phyloP scores from a whole-genome alignment of 2,329 filamentous ascomycete species.

The Fusarium pseudoanthophilum region DNA sequence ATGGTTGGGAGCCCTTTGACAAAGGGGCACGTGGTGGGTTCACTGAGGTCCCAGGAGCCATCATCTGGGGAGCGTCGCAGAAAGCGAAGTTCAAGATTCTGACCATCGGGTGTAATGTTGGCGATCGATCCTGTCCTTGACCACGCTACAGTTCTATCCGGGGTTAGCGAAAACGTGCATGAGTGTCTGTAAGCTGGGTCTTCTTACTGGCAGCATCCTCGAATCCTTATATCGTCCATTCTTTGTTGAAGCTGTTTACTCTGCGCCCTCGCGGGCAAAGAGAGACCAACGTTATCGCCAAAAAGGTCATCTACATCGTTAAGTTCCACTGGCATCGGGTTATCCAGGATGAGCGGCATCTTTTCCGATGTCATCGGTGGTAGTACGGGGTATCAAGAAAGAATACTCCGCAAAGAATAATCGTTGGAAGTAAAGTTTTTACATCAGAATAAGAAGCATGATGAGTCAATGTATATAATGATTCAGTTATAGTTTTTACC shows the following conservation, averaged over 20 bases:
- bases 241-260: slow-evolving; percentile 75
- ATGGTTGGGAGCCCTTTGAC: slow-evolving; percentile 71
- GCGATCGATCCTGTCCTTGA: slow-evolving; percentile 89
- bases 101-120: slow-evolving; percentile 78
- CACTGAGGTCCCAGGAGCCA: slow-evolving; percentile 80
- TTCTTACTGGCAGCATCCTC: slow-evolving; percentile 84
- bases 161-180: slow-evolving; percentile 20
- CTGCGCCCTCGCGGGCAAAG: slow-evolving; percentile 58
- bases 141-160: slow-evolving; percentile 80
- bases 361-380: slow-evolving; percentile 51
- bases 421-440: background rate
- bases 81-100: slow-evolving; percentile 76
- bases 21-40: slow-evolving; percentile 72
- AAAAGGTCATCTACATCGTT: slow-evolving; percentile 80
- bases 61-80: slow-evolving; percentile 75
- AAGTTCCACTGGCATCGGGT: slow-evolving; percentile 60
- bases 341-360: slow-evolving; percentile 58
- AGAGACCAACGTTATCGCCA: slow-evolving; percentile 73
- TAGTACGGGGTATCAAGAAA: slow-evolving; percentile 33
- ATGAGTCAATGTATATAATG: slow-evolving; percentile 8
- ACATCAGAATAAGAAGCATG: slow-evolving; percentile 18
- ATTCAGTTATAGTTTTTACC: slow-evolving; percentile 11
- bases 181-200: background rate
- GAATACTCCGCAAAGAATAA: slow-evolving; percentile 21
- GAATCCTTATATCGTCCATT: slow-evolving; percentile 78